These are phyloP conservation scores for Trypanosoma grayi DNA, from an alignment of 208 protist genomes.

Conservation along the genomic window DNA sequence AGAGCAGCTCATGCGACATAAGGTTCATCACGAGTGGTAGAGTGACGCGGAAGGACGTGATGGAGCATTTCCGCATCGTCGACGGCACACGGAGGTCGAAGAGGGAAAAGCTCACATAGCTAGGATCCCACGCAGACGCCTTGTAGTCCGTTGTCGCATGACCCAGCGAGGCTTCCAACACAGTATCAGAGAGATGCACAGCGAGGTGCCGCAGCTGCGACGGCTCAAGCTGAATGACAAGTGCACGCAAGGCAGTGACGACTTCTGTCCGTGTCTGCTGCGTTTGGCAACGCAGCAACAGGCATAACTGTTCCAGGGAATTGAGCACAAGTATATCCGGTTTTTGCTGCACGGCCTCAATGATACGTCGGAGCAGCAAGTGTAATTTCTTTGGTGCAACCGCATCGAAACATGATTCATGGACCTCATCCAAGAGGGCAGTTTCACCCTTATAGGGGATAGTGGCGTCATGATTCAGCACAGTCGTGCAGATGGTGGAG, in stretches of 20 bases:
- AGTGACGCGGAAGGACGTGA: constrained; percentile 57
- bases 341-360: constrained; percentile 24
- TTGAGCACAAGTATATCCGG: constrained; percentile 35
- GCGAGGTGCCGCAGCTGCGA: constrained; percentile 38
- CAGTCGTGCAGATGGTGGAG: constrained; percentile 58
- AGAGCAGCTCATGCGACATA: constrained; percentile 58
- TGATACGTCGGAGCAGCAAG: constrained; percentile 31
- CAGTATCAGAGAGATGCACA: constrained; percentile 49
- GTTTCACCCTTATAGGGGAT: not conserved
- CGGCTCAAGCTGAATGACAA: constrained; percentile 58
- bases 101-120: constrained; percentile 35
- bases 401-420: not conserved
- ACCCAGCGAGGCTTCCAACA: constrained; percentile 56
- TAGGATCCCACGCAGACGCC: constrained; percentile 7
- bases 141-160: constrained; percentile 31
- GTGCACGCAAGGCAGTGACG: constrained; percentile 57
- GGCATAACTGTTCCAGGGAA: constrained; percentile 51
- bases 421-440: not conserved
- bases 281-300: constrained; percentile 57
- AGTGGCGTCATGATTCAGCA: constrained; percentile 27
- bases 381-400: not conserved
- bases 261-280: constrained; percentile 70
- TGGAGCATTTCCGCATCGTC: constrained; percentile 66
- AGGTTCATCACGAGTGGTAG: constrained; percentile 62
- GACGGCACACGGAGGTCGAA: constrained; percentile 52